Evolutionary conservation across 2,329 filamentous ascomycete genomes (phyloP).

Genomic region (Ophiosphaerella korrae): DNA sequence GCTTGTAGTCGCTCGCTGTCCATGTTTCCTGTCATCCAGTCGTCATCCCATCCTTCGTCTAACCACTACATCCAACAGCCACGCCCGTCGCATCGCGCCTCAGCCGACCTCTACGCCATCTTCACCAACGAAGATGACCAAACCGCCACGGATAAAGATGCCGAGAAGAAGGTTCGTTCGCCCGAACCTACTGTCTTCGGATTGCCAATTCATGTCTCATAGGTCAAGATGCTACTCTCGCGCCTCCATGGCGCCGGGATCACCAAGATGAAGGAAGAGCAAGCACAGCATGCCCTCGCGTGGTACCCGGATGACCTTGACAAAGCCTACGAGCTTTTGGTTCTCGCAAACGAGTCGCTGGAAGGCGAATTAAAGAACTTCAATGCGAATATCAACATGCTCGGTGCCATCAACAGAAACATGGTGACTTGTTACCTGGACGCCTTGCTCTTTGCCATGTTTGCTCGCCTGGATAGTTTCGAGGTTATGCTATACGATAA

Average conservation of each 20-base stretch:
- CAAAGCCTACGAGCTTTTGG: slow-evolving; percentile 75
- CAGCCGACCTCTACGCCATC: slow-evolving; percentile 63
- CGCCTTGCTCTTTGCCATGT: slow-evolving; percentile 92
- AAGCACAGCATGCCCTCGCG: slow-evolving; percentile 66
- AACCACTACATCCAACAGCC: slow-evolving; percentile 35
- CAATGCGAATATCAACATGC: slow-evolving; percentile 71
- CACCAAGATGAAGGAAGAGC: slow-evolving; percentile 62
- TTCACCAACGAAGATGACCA: slow-evolving; percentile 64
- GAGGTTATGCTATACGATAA: slow-evolving; percentile 88
- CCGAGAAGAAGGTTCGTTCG: slow-evolving; percentile 55
- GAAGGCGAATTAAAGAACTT: slow-evolving; percentile 79
- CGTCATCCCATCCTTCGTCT: slow-evolving; percentile 27
- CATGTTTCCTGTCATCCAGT: slow-evolving; percentile 10
- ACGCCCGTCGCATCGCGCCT: slow-evolving; percentile 20
- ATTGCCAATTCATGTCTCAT: slow-evolving; percentile 12
- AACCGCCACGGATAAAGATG: slow-evolving; percentile 61
- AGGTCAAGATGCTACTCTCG: slow-evolving; percentile 60
- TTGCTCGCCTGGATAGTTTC: slow-evolving; percentile 85
- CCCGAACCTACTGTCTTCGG: background rate
- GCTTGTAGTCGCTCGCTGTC: slow-evolving; percentile 18
- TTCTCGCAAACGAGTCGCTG: slow-evolving; percentile 79
- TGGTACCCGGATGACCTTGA: slow-evolving; percentile 73
- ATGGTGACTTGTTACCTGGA: slow-evolving; percentile 95
- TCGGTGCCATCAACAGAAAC: slow-evolving; percentile 84
- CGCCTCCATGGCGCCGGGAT: slow-evolving; percentile 61